Conservation (phyloP, 2,329 filamentous ascomycete species). For the Fusarium torreyae region DNA sequence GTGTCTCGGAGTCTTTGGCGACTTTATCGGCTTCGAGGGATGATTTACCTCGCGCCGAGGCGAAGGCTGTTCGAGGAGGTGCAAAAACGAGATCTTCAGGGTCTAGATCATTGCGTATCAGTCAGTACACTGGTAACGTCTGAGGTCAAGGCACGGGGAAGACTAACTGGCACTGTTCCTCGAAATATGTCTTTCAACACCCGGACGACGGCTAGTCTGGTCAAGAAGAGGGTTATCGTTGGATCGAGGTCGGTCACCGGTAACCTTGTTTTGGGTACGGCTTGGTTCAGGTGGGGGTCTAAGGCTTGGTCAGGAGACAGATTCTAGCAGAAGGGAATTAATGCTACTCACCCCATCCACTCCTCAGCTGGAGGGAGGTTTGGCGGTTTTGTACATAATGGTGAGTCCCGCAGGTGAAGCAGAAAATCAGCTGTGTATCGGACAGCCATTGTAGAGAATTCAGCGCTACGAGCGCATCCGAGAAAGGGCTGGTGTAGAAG, state of each 20-base stretch:
- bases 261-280: conserved; percentile 62
- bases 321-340: conserved; percentile 19
- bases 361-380: conserved; percentile 87
- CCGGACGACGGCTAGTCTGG: conserved; percentile 66
- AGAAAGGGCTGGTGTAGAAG: conserved; percentile 43
- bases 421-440: conserved; percentile 85
- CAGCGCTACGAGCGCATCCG: conserved; percentile 58
- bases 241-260: conserved; percentile 61
- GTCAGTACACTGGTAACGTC: conserved; percentile 30
- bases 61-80: conserved; percentile 86
- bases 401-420: conserved; percentile 82
- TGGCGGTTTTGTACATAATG: conserved; percentile 84
- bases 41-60: conserved; percentile 76
- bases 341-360: conserved; percentile 88
- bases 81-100: conserved; percentile 88
- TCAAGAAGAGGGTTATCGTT: conserved; percentile 64
- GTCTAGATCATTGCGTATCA: conserved; percentile 58
- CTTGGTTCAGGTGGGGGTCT: conserved; percentile 64
- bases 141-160: conserved; percentile 11
- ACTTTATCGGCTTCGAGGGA: conserved; percentile 69
- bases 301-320: conserved; percentile 42
- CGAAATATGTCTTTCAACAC: conserved; percentile 67
- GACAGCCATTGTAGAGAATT: conserved; percentile 63
- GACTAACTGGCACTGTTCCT: conserved; percentile 71
- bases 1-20: conserved; percentile 65